A percentile compares a stretch with the other conserved stretches of the same genome.
phyloP scores from a whole-genome alignment of 495 filamentous ascomycete species.

The Lepraria neglecta region DNA sequence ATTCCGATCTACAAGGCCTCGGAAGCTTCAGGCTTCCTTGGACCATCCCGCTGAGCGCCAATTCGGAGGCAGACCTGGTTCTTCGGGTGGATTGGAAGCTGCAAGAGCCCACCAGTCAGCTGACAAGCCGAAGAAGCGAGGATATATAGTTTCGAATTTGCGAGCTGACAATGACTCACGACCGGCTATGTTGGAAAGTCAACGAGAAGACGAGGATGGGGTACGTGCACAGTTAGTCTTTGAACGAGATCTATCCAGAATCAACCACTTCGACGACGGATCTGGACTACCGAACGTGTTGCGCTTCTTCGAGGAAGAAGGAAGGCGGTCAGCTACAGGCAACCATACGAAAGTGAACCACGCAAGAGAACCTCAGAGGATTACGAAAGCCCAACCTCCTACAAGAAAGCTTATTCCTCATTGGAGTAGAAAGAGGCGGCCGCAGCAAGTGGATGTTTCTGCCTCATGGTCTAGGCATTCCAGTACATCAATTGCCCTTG shows the following conservation, averaged over 20 bases:
- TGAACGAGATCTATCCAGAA: constrained; percentile 15
- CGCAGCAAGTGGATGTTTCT: constrained; percentile 46
- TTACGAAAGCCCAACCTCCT: neutral
- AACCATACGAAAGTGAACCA: neutral
- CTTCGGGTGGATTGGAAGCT: neutral
- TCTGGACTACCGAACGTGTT: constrained; percentile 11
- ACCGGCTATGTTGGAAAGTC: constrained; percentile 29
- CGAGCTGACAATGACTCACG: constrained; percentile 15
- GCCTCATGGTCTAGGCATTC: constrained; percentile 45
- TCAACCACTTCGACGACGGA: constrained; percentile 20
- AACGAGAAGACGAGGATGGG: constrained; percentile 18
- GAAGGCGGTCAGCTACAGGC: neutral
- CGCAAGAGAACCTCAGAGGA: neutral
- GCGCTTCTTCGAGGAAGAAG: neutral
- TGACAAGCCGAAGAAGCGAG: constrained; percentile 9
- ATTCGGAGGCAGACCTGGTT: neutral
- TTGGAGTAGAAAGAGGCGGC: constrained; percentile 42
- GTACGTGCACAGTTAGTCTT: constrained; percentile 16
- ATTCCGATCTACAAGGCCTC: constrained; percentile 9
- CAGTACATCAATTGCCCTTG: constrained; percentile 39
- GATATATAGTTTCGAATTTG: constrained; percentile 17
- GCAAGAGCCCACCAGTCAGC: neutral
- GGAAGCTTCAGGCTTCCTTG: constrained; percentile 14
- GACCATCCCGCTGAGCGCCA: constrained; percentile 9
- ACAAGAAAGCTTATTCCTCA: neutral